Conservation (phyloP, 768 basidiomycete species). For the Kwoniella newhampshirensis region DNA sequence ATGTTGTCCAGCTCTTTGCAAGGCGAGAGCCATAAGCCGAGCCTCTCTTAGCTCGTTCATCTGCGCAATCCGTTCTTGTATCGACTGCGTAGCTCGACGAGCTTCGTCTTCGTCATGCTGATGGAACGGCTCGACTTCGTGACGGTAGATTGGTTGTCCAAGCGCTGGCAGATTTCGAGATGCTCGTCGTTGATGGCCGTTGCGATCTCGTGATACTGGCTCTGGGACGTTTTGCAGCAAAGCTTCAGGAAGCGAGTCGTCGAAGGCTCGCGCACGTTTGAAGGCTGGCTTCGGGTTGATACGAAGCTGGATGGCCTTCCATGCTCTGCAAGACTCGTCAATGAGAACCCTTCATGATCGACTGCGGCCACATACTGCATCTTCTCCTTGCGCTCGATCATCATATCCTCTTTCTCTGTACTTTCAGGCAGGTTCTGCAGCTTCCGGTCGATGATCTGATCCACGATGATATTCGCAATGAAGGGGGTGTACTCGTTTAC, state of each 20-base stretch:
- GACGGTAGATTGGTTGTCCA: conserved; percentile 22
- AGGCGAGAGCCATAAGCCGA: conserved; percentile 1
- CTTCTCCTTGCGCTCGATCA: conserved; percentile 37
- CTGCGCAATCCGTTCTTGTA: conserved; percentile 14
- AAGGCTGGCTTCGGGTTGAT: conserved; percentile 15
- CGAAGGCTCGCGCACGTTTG: conserved; percentile 24
- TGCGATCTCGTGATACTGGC: not conserved
- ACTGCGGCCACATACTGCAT: conserved; percentile 23
- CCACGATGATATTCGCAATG: conserved; percentile 44
- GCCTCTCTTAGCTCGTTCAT: conserved; percentile 28
- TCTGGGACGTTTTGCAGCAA: not conserved
- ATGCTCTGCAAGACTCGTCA: conserved; percentile 18
- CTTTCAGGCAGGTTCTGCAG: conserved; percentile 26
- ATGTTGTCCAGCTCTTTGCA: conserved; percentile 8
- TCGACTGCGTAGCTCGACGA: conserved; percentile 1
- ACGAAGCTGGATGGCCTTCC: conserved; percentile 30
- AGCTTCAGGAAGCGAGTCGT: conserved; percentile 13
- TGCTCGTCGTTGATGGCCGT: conserved; percentile 31
- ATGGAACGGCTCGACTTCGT: not conserved
- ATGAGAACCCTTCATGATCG: not conserved
- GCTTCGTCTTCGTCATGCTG: not conserved
- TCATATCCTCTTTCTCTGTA: conserved; percentile 28
- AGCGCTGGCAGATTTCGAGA: conserved; percentile 34
- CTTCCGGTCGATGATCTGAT: conserved; percentile 47
- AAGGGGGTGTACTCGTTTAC: conserved; percentile 20